Evolutionary conservation across 768 basidiomycete genomes (phyloP).

Genomic region (Trametes cubensis): DNA sequence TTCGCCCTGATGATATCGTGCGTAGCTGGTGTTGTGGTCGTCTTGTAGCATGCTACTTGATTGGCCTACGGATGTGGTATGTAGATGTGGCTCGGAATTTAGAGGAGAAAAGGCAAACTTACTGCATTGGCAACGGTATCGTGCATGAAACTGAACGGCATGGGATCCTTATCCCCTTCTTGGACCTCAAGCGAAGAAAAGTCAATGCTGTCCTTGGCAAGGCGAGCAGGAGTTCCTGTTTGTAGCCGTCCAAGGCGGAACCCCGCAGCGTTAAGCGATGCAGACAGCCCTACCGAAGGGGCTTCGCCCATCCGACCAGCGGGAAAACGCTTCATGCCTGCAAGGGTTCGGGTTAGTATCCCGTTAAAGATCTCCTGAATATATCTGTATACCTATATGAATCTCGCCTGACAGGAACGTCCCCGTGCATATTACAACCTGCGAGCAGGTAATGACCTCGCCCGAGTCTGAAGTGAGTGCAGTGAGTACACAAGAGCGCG

Average conservation of each 20-base stretch:
- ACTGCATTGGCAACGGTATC: constrained; percentile 72
- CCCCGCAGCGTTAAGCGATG: constrained; percentile 71
- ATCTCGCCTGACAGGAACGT: constrained; percentile 92
- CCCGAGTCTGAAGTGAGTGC: constrained; percentile 58
- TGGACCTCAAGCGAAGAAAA: constrained; percentile 64
- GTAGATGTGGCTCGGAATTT: background rate
- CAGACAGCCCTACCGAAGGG: constrained; percentile 74
- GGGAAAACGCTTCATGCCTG: constrained; percentile 73
- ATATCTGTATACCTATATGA: constrained; percentile 64
- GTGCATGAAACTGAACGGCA: constrained; percentile 79
- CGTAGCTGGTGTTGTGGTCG: constrained; percentile 70
- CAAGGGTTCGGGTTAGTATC: background rate
- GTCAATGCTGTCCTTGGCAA: constrained; percentile 71
- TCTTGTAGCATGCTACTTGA: constrained; percentile 75
- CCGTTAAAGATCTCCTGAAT: background rate
- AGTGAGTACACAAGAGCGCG: background rate
- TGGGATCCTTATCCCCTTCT: constrained; percentile 63
- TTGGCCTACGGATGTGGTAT: constrained; percentile 50
- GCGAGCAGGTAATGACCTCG: constrained; percentile 72
- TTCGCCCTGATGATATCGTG: constrained; percentile 77
- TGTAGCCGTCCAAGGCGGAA: constrained; percentile 84
- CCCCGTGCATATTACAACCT: constrained; percentile 88
- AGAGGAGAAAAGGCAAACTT: constrained; percentile 27
- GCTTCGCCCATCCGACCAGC: constrained; percentile 77
- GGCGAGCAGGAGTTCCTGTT: constrained; percentile 84